A percentile compares a stretch with the other conserved stretches of the same genome.
phyloP scores from a whole-genome alignment of 257 asterid genomes.

The Nicotiana obtusifolia region DNA sequence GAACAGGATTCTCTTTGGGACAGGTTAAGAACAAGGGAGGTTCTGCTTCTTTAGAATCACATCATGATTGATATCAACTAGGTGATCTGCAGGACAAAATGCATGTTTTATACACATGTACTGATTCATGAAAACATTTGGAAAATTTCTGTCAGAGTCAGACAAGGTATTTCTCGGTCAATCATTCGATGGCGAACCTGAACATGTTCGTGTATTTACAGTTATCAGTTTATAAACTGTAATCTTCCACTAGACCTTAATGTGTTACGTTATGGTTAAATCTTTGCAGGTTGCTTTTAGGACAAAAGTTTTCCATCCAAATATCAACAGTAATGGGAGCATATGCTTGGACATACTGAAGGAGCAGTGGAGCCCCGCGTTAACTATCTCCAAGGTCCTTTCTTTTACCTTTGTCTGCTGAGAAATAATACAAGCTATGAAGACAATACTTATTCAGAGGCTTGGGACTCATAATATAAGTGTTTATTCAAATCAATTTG shows the following conservation, averaged over 20 bases:
- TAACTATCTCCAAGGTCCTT: constrained; percentile 12
- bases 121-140: background rate
- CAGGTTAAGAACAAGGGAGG: background rate
- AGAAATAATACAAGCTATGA: background rate
- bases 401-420: constrained; percentile 1
- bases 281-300: constrained; percentile 14
- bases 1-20: background rate
- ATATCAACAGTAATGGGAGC: constrained; percentile 14
- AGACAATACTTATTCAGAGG: background rate
- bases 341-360: constrained; percentile 14
- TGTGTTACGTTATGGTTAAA: background rate
- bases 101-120: background rate
- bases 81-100: background rate
- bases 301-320: constrained; percentile 17
- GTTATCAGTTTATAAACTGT: background rate
- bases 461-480: background rate
- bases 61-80: background rate
- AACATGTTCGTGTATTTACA: background rate
- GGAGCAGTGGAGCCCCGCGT: constrained; percentile 20
- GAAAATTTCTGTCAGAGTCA: background rate
- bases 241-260: background rate
- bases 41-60: background rate
- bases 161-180: background rate
- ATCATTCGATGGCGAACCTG: background rate
- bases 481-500: background rate